Conservation (phyloP, 192 early-diverging fungal species). For the Phlyctochytrium bullatum region DNA sequence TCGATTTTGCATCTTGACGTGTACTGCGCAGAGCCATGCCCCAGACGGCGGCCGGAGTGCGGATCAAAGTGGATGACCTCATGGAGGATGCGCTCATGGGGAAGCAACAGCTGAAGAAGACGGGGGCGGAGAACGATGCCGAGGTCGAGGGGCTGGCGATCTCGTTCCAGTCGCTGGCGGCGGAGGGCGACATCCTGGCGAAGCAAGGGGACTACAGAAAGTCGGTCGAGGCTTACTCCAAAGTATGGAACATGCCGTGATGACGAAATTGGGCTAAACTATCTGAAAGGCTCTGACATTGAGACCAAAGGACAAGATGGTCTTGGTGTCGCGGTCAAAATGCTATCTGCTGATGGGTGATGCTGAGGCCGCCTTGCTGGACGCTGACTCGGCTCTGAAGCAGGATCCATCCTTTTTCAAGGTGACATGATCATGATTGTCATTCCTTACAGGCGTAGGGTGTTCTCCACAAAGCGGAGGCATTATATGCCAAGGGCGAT, state of each 20-base stretch:
- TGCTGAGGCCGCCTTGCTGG: slow-evolving; percentile 39
- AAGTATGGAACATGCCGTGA: slow-evolving; percentile 18
- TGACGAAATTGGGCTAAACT: neutral
- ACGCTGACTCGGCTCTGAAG: slow-evolving; percentile 44
- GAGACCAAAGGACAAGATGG: slow-evolving; percentile 44
- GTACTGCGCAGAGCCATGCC: too few species aligned
- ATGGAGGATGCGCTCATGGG: too few species aligned
- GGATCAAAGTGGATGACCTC: too few species aligned
- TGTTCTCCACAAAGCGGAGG: slow-evolving; percentile 54
- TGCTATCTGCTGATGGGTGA: slow-evolving; percentile 47
- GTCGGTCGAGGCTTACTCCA: slow-evolving; percentile 53
- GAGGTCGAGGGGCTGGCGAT: slow-evolving; percentile 31
- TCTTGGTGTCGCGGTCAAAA: slow-evolving; percentile 43
- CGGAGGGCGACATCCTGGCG: slow-evolving; percentile 51
- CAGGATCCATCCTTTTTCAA: slow-evolving; percentile 41
- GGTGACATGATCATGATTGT: slow-evolving; percentile 12
- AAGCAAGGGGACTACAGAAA: slow-evolving; percentile 47
- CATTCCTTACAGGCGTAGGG: slow-evolving; percentile 24
- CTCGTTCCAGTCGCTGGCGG: slow-evolving; percentile 42
- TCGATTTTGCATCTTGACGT: too few species aligned
- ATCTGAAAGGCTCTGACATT: slow-evolving; percentile 34
- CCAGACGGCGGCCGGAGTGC: too few species aligned
- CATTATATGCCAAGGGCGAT: slow-evolving; percentile 52
- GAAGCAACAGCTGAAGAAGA: too few species aligned
- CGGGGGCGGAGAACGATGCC: slow-evolving; percentile 12